These are phyloP conservation scores for Daedaleopsis nitida DNA, from an alignment of 768 basidiomycete genomes.

Conservation along the genomic window DNA sequence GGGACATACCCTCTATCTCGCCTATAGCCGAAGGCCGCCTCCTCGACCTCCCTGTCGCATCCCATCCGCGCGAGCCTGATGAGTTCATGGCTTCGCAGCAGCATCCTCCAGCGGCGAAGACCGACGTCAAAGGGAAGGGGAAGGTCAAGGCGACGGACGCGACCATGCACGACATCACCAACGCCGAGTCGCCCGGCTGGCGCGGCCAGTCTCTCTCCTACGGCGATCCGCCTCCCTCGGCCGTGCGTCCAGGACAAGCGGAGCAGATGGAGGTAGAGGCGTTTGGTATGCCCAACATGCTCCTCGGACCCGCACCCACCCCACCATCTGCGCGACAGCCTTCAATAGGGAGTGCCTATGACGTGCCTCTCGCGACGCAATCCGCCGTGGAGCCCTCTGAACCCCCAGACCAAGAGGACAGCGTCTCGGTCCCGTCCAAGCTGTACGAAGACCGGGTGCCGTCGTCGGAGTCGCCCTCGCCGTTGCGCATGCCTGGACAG, in stretches of 20 bases:
- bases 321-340: not conserved
- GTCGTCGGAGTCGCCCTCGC: constrained; percentile 56
- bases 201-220: constrained; percentile 10
- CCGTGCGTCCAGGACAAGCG: not conserved
- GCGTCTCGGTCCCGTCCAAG: constrained; percentile 13
- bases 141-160: constrained; percentile 34
- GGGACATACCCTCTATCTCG: constrained; percentile 43
- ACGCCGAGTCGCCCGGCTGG: constrained; percentile 24
- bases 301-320: not conserved
- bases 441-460: constrained; percentile 43
- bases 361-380: not conserved
- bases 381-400: constrained; percentile 16
- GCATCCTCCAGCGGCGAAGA: not conserved
- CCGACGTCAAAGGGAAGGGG: constrained; percentile 33
- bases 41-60: not conserved
- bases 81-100: constrained; percentile 10
- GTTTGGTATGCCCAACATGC: constrained; percentile 10
- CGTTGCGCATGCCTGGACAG: constrained; percentile 38
- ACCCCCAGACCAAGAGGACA: constrained; percentile 15
- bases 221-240: constrained; percentile 7
- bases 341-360: not conserved
- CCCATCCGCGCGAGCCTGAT: constrained; percentile 2
- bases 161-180: constrained; percentile 45
- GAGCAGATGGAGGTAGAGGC: constrained; percentile 9
- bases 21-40: not conserved